Percentiles rank a stretch among this genome's conserved stretches.
phyloP scores from a whole-genome alignment of 306 rosid species.

The Cucurbita pepo region DNA sequence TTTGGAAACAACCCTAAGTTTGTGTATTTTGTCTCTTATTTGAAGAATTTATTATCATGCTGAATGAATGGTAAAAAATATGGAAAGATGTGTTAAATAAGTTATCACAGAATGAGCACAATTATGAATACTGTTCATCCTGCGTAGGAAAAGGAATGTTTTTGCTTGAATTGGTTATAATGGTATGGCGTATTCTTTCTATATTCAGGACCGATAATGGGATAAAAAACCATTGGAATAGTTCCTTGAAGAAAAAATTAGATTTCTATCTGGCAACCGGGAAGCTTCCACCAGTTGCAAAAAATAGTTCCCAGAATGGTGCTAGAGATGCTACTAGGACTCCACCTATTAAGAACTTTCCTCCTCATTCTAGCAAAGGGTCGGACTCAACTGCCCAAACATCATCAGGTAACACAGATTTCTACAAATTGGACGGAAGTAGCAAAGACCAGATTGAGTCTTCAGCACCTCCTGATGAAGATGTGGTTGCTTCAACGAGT shows the following conservation, averaged over 20 bases:
- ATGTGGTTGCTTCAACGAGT: constrained; percentile 40
- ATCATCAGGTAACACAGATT: constrained; percentile 48
- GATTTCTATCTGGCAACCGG: constrained; percentile 83
- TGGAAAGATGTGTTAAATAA: not conserved
- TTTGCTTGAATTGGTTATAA: not conserved
- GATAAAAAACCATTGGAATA: constrained; percentile 98
- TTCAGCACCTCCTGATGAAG: constrained; percentile 31
- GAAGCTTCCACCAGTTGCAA: constrained; percentile 69
- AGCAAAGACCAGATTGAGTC: constrained; percentile 54
- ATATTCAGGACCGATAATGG: constrained; percentile 90
- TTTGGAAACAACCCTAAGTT: not conserved
- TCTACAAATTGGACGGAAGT: constrained; percentile 31
- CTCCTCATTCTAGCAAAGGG: constrained; percentile 36
- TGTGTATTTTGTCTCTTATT: not conserved
- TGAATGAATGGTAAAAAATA: not conserved
- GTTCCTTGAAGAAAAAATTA: constrained; percentile 89
- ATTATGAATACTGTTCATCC: not conserved
- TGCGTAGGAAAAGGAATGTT: not conserved
- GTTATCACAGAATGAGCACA: not conserved
- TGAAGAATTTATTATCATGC: not conserved
- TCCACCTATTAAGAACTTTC: constrained; percentile 27
- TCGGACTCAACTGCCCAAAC: constrained; percentile 47
- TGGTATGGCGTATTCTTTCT: not conserved
- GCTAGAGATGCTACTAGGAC: constrained; percentile 39
- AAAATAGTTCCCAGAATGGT: constrained; percentile 35